A percentile compares a stretch with the other conserved stretches of the same genome.
phyloP scores from a whole-genome alignment of 495 filamentous ascomycete species.

The Penicillium malachiteum region DNA sequence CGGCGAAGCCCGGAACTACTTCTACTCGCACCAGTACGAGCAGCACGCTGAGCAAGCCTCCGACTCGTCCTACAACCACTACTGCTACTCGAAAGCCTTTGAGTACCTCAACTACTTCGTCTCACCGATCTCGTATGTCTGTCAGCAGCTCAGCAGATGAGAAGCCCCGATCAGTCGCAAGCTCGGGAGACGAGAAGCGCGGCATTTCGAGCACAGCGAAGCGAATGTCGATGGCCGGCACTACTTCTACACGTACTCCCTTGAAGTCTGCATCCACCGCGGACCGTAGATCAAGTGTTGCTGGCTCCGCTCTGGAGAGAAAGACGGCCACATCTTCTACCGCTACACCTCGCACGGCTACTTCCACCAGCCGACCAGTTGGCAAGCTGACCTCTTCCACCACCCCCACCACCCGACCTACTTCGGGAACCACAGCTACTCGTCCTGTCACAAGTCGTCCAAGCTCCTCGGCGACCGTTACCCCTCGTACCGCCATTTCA shows the following conservation, averaged over 20 bases:
- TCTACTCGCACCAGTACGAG: slow-evolving; percentile 31
- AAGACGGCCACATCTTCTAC: slow-evolving; percentile 31
- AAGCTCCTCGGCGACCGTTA: slow-evolving; percentile 26
- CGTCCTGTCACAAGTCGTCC: slow-evolving; percentile 30
- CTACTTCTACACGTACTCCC: slow-evolving; percentile 34
- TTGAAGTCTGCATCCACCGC: slow-evolving; percentile 35
- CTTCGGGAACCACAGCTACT: slow-evolving; percentile 28
- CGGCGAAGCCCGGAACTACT: slow-evolving; percentile 26
- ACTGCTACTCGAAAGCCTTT: slow-evolving; percentile 39
- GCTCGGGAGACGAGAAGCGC: slow-evolving; percentile 48
- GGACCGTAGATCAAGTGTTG: slow-evolving; percentile 44
- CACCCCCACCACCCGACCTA: slow-evolving; percentile 25
- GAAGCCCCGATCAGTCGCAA: slow-evolving; percentile 42
- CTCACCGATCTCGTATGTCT: slow-evolving; percentile 46
- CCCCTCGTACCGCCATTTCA: slow-evolving; percentile 17
- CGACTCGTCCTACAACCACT: slow-evolving; percentile 42
- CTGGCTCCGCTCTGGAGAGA: slow-evolving; percentile 32
- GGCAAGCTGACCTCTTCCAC: slow-evolving; percentile 29
- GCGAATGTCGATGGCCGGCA: slow-evolving; percentile 48
- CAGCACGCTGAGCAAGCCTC: slow-evolving; percentile 44
- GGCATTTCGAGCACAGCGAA: slow-evolving; percentile 47
- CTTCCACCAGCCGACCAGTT: slow-evolving; percentile 33
- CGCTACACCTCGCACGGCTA: slow-evolving; percentile 23
- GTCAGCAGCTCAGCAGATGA: slow-evolving; percentile 52
- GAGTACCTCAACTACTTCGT: slow-evolving; percentile 39